phyloP scores from a whole-genome alignment of 768 basidiomycete species.

The Agrocybe praecox region DNA sequence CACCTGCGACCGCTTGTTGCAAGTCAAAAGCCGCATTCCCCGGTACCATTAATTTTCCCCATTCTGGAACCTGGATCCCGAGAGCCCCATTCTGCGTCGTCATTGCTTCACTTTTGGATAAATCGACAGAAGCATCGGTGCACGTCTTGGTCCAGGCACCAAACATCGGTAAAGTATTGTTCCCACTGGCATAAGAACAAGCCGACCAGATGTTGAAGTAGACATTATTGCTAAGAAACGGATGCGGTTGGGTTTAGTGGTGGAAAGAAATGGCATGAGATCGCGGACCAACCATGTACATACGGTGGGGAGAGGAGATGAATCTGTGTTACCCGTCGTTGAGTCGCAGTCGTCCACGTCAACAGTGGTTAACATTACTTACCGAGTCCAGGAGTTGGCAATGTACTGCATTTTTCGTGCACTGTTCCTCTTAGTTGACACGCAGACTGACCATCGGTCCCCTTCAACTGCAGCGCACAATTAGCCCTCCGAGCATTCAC shows the following conservation, averaged over 20 bases:
- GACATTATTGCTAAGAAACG: conserved; percentile 28
- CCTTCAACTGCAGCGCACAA: conserved; percentile 13
- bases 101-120: conserved; percentile 6
- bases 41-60: conserved; percentile 20
- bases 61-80: conserved; percentile 17
- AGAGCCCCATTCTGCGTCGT: background rate
- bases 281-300: conserved; percentile 23
- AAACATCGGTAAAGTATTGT: conserved; percentile 23
- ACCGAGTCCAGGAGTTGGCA: conserved; percentile 12
- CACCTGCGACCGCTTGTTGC: conserved; percentile 22
- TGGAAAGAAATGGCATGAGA: background rate
- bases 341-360: background rate
- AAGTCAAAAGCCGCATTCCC: conserved; percentile 23
- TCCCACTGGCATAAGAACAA: conserved; percentile 25
- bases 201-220: conserved; percentile 31
- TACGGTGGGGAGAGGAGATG: conserved; percentile 13
- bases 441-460: conserved; percentile 15
- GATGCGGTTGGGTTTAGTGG: background rate
- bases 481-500: background rate
- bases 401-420: conserved; percentile 4
- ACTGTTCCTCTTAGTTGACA: conserved; percentile 17
- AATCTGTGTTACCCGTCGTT: conserved; percentile 3
- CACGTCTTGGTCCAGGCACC: conserved; percentile 21
- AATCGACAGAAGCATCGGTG: conserved; percentile 9
- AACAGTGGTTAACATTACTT: background rate